Conservation (phyloP, 2,329 filamentous ascomycete species). For the Ceratocystis lukuohia region DNA sequence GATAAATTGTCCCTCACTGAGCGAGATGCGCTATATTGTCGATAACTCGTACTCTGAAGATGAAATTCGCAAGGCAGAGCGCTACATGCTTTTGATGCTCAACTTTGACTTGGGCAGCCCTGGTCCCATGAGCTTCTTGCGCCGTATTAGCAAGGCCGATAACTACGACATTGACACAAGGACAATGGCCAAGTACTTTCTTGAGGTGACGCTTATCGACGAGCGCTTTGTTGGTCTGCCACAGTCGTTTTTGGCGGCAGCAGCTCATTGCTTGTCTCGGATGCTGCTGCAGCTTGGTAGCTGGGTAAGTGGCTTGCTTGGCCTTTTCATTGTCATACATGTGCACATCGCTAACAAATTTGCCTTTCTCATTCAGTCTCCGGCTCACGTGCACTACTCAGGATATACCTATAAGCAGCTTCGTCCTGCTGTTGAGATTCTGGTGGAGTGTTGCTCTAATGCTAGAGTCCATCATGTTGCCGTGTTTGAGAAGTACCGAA, state of each 20-base stretch:
- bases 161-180: slow-evolving; percentile 93
- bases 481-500: slow-evolving; percentile 83
- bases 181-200: slow-evolving; percentile 92
- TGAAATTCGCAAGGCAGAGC: slow-evolving; percentile 91
- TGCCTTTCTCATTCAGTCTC: slow-evolving; percentile 39
- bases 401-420: slow-evolving; percentile 83
- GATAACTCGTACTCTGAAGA: slow-evolving; percentile 79
- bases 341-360: not conserved
- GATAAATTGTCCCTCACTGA: slow-evolving; percentile 90
- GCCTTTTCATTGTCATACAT: not conserved
- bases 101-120: slow-evolving; percentile 94
- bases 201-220: slow-evolving; percentile 95
- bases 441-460: slow-evolving; percentile 77
- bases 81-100: slow-evolving; percentile 96
- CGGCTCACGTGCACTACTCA: slow-evolving; percentile 79
- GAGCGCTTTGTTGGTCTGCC: slow-evolving; percentile 88
- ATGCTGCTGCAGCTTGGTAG: slow-evolving; percentile 80
- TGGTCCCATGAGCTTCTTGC: slow-evolving; percentile 96
- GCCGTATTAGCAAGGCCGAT: slow-evolving; percentile 94
- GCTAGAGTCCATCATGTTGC: slow-evolving; percentile 71
- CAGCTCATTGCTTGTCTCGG: slow-evolving; percentile 81
- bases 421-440: slow-evolving; percentile 58
- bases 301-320: slow-evolving; percentile 56
- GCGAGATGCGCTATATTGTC: slow-evolving; percentile 97
- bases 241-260: slow-evolving; percentile 81